Percentiles rank a stretch among this genome's conserved stretches.
These are phyloP conservation scores for Penicillium sclerotigenum DNA, from an alignment of 2,329 filamentous ascomycete genomes.

Conservation along the genomic window DNA sequence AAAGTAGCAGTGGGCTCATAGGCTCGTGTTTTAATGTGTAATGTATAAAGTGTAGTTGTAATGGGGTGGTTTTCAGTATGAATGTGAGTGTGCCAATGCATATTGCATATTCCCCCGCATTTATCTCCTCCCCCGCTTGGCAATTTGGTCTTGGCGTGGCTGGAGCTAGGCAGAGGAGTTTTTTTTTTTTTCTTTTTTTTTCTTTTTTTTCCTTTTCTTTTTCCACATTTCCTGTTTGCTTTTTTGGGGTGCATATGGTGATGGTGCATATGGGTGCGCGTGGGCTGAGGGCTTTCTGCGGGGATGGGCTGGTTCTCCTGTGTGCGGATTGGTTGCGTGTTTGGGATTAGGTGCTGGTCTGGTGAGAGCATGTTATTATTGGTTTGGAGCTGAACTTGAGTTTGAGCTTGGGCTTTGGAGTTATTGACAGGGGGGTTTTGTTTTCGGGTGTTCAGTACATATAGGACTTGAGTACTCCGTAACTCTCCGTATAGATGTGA, in stretches of 20 bases:
- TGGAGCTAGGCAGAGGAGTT: background rate
- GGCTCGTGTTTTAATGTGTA: background rate
- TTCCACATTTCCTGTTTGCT: too few relatives aligned
- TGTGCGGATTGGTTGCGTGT: background rate
- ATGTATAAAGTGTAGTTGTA: background rate
- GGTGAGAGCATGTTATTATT: background rate
- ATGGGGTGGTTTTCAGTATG: background rate
- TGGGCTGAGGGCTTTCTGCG: background rate
- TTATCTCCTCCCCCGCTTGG: background rate
- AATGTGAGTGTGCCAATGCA: background rate
- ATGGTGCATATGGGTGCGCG: background rate
- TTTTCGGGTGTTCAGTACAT: background rate
- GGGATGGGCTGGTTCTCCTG: background rate
- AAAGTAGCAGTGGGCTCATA: background rate
- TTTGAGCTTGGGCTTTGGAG: constrained; percentile 1
- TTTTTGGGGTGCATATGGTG: background rate
- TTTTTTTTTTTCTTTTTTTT: background rate
- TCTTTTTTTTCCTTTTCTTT: background rate
- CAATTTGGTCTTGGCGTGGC: background rate
- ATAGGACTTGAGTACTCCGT: background rate
- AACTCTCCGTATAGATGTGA: background rate
- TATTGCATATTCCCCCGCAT: constrained; percentile 2
- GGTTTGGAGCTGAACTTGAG: background rate
- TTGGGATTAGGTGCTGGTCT: background rate
- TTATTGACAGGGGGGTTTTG: background rate